Evolutionary conservation across 2,329 filamentous ascomycete genomes (phyloP), one percentile per base, ranked within the genome.

Genomic region (Apiospora marii): DNA sequence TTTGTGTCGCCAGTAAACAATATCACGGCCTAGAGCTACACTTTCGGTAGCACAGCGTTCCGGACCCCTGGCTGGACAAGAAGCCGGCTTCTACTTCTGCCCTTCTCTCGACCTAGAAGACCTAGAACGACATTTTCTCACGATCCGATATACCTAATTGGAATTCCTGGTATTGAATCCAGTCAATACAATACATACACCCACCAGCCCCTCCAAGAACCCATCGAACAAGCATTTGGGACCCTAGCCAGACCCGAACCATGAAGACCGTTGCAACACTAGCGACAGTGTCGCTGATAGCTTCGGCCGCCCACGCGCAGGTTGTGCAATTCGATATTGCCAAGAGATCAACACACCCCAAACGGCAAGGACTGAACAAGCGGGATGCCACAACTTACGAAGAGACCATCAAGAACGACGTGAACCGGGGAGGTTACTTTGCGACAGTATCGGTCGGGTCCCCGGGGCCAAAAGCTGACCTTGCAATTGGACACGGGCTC

Each of bases 401-500:
- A 46, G 83, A 85, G 68, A 75, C 82, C 67, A 84, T 89, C 70
- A 79, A 77, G 27, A 89, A 89, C 75, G 80, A 87, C 70, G 76
- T 79, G 69, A 75, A 76, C 10, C 77, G 82, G 67, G 88, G 88
- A 48, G 83, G 86, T 48, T 92, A 91, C 79, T 91, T 90, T 76
- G 86, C 87, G 24, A 86, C 86, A 30, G 87, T 90, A 73, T 81
- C 83, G 37, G 79, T 92, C 34, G 91, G 91, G 24, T 90, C 87
- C 8, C 90, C 90, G 0, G 80, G 80, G 82, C 16, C 90, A 92
- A 77, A 80, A 85, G 4, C 73, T 92, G 53, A 87, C 85, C 1
- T 80, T 92, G 70, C 89, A 91, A 78, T 84, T 92, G 64, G 90
- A 92, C 80, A 92, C 90, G 0, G 91, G 90, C 58, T 91, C 89